Conservation (phyloP, 1,284 basidiomycete species). For the Ceratobasidium sp. region DNA sequence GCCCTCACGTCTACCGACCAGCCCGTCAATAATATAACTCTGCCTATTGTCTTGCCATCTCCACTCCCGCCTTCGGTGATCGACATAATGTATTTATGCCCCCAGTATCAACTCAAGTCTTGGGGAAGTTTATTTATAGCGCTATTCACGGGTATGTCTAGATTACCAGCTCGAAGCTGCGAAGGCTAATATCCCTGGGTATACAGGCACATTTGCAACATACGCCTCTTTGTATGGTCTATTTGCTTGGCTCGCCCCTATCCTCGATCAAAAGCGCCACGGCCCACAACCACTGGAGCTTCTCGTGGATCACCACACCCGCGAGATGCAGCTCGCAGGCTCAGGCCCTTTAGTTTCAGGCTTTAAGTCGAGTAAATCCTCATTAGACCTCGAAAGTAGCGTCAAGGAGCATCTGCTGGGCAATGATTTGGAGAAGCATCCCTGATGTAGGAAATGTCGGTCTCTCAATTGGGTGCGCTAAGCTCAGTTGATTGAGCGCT, state of each 20-base stretch:
- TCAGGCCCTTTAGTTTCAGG: neutral
- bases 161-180: neutral
- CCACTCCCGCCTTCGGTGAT: neutral
- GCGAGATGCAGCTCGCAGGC: neutral
- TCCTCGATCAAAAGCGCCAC: too few species aligned
- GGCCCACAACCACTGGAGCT: slow-evolving; percentile 10
- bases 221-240: neutral
- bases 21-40: slow-evolving; percentile 26
- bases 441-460: too few species aligned
- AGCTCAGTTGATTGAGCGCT: too few species aligned
- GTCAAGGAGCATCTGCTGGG: neutral
- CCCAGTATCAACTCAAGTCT: slow-evolving; percentile 12
- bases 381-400: neutral
- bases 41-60: neutral
- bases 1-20: too few species aligned
- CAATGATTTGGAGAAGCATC: neutral
- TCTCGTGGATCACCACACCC: neutral
- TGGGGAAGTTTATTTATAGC: slow-evolving; percentile 15
- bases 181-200: too few species aligned
- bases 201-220: neutral
- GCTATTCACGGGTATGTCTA: slow-evolving; percentile 4
- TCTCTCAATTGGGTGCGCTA: too few species aligned
- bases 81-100: too few species aligned
- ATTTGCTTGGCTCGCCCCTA: slow-evolving; percentile 3
- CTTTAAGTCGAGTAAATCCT: neutral